A percentile compares a stretch with the other conserved stretches of the same genome.
These are phyloP conservation scores for Gymnopilus junonius DNA, from an alignment of 768 basidiomycete species.

Conservation along the genomic window DNA sequence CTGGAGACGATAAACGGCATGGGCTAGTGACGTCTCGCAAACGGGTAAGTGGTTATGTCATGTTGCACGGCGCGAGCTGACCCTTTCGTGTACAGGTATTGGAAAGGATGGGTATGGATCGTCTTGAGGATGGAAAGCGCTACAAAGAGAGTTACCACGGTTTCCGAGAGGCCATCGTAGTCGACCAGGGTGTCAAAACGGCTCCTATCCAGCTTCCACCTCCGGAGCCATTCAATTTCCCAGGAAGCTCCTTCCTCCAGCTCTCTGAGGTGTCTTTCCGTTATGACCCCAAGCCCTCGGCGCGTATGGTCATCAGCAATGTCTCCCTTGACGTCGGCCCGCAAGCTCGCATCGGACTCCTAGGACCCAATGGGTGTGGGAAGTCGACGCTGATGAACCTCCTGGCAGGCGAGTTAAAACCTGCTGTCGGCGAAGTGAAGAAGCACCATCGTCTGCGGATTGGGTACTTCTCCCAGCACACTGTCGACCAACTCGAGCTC, in stretches of 20 bases:
- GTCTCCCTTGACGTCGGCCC: slow-evolving; percentile 34
- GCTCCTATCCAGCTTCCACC: slow-evolving; percentile 34
- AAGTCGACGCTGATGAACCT: slow-evolving; percentile 62
- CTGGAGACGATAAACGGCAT: slow-evolving; percentile 64
- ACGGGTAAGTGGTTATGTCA: slow-evolving; percentile 35
- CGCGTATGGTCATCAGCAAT: slow-evolving; percentile 30
- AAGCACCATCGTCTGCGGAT: slow-evolving; percentile 58
- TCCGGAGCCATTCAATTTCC: slow-evolving; percentile 35
- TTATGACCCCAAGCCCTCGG: slow-evolving; percentile 25
- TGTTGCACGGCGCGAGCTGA: neutral
- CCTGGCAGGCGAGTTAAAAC: slow-evolving; percentile 43
- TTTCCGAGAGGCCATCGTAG: slow-evolving; percentile 36
- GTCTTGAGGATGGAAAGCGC: slow-evolving; percentile 34
- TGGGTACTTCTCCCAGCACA: slow-evolving; percentile 67
- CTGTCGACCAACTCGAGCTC: slow-evolving; percentile 55
- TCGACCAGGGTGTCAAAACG: slow-evolving; percentile 40
- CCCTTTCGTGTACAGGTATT: slow-evolving; percentile 26
- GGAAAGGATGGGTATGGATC: slow-evolving; percentile 38
- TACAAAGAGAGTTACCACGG: slow-evolving; percentile 37
- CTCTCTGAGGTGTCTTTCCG: slow-evolving; percentile 36
- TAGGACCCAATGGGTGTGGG: slow-evolving; percentile 53
- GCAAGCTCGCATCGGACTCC: slow-evolving; percentile 31
- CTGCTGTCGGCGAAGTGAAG: slow-evolving; percentile 50
- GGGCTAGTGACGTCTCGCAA: slow-evolving; percentile 58
- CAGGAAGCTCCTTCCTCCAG: slow-evolving; percentile 35